Evolutionary conservation across 1,139 yeast species (phyloP).

Genomic region (Saccharomyces hybrid): DNA sequence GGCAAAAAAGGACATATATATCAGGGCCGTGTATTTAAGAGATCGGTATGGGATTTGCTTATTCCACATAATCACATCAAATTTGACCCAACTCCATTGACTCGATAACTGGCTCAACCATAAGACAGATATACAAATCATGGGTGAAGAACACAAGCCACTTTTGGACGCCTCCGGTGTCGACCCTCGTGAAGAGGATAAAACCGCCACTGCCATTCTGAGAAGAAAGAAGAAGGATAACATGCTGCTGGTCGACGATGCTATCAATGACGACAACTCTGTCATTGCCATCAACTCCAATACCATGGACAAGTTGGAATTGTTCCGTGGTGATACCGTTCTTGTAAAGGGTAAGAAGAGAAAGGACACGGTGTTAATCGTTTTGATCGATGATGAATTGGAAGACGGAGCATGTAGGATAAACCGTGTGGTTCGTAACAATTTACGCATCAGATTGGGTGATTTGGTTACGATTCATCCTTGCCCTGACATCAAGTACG

Average conservation of each 20-base stretch:
- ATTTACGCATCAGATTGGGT: slow-evolving; percentile 88
- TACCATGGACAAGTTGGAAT: slow-evolving; percentile 90
- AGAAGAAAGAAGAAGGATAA: slow-evolving; percentile 98
- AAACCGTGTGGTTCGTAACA: slow-evolving; percentile 93
- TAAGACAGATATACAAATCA: slow-evolving; percentile 8
- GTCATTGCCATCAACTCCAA: slow-evolving; percentile 90
- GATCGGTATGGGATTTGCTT: neutral
- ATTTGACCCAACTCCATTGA: neutral
- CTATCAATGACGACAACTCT: slow-evolving; percentile 93
- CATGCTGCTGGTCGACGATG: slow-evolving; percentile 85
- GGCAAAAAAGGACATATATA: slow-evolving; percentile 1
- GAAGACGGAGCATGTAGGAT: slow-evolving; percentile 93
- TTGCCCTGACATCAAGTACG: slow-evolving; percentile 96
- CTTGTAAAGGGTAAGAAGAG: slow-evolving; percentile 96
- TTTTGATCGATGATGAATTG: slow-evolving; percentile 91
- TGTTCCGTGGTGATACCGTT: slow-evolving; percentile 97
- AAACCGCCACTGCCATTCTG: slow-evolving; percentile 93
- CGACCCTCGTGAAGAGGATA: slow-evolving; percentile 56
- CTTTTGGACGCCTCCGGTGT: slow-evolving; percentile 51
- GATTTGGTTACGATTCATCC: slow-evolving; percentile 88
- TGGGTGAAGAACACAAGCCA: slow-evolving; percentile 35
- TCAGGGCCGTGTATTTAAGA: neutral
- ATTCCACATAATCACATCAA: neutral
- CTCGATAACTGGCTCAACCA: neutral
- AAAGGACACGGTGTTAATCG: slow-evolving; percentile 95